These are phyloP conservation scores for Plasmodiophora brassicae DNA, from an alignment of 208 protist genomes.

Conservation along the genomic window DNA sequence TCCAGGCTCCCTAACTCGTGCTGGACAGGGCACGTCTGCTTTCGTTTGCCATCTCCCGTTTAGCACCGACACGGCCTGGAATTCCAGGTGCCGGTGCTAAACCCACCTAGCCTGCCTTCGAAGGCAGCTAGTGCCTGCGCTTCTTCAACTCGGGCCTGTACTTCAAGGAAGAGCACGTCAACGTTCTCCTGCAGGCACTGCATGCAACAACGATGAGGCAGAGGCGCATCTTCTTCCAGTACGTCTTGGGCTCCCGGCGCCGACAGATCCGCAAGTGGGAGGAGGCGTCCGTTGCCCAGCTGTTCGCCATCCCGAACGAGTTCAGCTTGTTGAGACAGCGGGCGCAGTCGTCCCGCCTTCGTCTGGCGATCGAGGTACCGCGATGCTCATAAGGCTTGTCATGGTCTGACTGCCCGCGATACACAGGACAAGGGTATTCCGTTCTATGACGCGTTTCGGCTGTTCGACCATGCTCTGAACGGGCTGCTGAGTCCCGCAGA, in stretches of 20 bases:
- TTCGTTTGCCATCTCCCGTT: no score
- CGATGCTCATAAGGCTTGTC: neutral
- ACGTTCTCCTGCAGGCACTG: constrained; percentile 43
- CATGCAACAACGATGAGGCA: neutral
- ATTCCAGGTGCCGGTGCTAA: no score
- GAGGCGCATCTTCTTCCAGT: neutral
- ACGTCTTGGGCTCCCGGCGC: neutral
- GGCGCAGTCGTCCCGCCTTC: neutral
- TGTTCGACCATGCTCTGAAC: constrained; percentile 29
- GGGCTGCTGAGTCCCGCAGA: constrained; percentile 14
- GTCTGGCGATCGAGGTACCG: neutral
- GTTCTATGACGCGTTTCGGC: neutral
- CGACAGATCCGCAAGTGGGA: neutral
- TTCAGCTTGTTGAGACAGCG: neutral
- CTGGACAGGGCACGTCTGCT: no score
- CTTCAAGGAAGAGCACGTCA: constrained; percentile 43
- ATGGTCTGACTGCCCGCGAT: no score
- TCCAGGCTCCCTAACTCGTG: no score
- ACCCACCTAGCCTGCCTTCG: no score
- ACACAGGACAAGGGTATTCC: constrained; percentile 27
- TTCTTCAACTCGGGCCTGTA: constrained; percentile 56
- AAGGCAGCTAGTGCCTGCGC: constrained; percentile 35
- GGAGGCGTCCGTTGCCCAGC: constrained; percentile 14
- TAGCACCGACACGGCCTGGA: no score
- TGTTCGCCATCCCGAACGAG: neutral